phyloP scores from a whole-genome alignment of 2,329 filamentous ascomycete species.

The Penicillium brasilianum region DNA sequence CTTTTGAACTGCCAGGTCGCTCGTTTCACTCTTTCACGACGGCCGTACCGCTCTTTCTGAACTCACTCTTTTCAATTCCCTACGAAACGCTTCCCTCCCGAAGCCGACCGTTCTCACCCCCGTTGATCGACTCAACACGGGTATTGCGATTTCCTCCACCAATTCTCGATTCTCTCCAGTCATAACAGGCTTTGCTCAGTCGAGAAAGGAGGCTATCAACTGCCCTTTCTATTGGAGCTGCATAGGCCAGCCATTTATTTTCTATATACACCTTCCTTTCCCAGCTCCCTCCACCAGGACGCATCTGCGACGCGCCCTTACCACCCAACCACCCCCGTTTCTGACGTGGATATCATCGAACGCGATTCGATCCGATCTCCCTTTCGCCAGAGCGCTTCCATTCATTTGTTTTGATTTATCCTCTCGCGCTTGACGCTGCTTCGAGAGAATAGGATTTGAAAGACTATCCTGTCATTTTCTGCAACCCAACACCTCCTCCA shows the following conservation, averaged over 20 bases:
- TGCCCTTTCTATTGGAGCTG: conserved; percentile 37
- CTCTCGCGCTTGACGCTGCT: conserved; percentile 47
- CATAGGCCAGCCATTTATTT: conserved; percentile 44
- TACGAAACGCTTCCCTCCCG: conserved; percentile 31
- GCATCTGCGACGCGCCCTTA: conserved; percentile 44
- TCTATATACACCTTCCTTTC: conserved; percentile 25
- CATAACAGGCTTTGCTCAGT: conserved; percentile 20
- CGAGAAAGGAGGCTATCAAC: conserved; percentile 22
- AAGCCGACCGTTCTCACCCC: conserved; percentile 22
- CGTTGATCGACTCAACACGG: conserved; percentile 35
- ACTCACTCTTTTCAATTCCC: conserved; percentile 40
- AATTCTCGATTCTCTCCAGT: conserved; percentile 7
- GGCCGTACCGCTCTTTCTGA: conserved; percentile 46
- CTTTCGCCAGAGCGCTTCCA: conserved; percentile 35
- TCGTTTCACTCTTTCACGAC: conserved; percentile 61
- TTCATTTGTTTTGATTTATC: conserved; percentile 32
- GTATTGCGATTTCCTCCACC: conserved; percentile 25
- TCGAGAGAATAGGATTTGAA: conserved; percentile 32
- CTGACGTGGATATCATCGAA: conserved; percentile 29
- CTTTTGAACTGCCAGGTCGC: conserved; percentile 43
- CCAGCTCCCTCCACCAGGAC: conserved; percentile 26
- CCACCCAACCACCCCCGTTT: conserved; percentile 35
- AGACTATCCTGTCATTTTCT: conserved; percentile 23
- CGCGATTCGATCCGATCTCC: conserved; percentile 24
- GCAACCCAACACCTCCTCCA: conserved; percentile 27